Evolutionary conservation across 2,329 filamentous ascomycete genomes (phyloP).

Genomic region (Intubia oerlemansii): DNA sequence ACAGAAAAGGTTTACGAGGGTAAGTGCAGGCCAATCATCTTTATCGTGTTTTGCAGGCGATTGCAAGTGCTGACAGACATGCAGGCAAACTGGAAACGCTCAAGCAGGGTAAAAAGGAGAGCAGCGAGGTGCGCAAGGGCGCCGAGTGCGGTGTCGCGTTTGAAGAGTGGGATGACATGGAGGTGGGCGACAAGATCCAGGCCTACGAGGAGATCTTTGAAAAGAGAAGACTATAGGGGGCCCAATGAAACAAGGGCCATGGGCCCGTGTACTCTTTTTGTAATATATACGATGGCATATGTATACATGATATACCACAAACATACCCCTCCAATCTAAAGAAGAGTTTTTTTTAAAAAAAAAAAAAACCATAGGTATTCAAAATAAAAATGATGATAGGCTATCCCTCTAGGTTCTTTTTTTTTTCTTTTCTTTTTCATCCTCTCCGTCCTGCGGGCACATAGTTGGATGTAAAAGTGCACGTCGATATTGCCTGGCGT

Average conservation of each 20-base stretch:
- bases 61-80: too few species aligned
- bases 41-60: neutral
- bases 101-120: conserved; percentile 85
- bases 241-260: too few species aligned
- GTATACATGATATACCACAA: too few species aligned
- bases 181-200: conserved; percentile 70
- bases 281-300: neutral
- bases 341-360: neutral
- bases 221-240: conserved; percentile 39
- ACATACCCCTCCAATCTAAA: too few species aligned
- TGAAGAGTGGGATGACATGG: conserved; percentile 55
- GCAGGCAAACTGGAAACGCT: conserved; percentile 65
- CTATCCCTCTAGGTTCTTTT: too few species aligned
- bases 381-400: too few species aligned
- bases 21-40: conserved; percentile 22
- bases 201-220: conserved; percentile 62
- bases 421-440: neutral
- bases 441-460: conserved; percentile 27
- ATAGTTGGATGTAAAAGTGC: conserved; percentile 27
- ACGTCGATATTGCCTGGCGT: conserved; percentile 23
- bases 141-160: conserved; percentile 87
- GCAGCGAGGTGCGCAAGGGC: conserved; percentile 73
- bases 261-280: neutral
- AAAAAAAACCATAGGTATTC: too few species aligned
- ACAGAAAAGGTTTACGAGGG: conserved; percentile 62